phyloP scores from a whole-genome alignment of 2,329 filamentous ascomycete species.

The Elsinoe australis region DNA sequence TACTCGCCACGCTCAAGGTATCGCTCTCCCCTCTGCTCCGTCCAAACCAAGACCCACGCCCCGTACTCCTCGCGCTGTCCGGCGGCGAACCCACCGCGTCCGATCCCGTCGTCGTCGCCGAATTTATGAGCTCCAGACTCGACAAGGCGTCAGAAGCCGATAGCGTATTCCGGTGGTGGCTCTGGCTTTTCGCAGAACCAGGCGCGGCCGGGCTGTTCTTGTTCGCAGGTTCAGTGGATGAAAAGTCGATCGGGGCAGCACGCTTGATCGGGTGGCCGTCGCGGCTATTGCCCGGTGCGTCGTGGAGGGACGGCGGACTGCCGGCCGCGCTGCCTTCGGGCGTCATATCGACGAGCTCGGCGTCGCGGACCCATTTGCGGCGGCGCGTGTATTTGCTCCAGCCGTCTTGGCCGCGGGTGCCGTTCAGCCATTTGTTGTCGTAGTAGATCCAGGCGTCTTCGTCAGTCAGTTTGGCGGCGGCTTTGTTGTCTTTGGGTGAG shows the following conservation, averaged over 20 bases:
- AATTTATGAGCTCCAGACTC: not conserved
- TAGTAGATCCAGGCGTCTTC: conserved; percentile 93
- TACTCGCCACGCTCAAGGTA: conserved; percentile 15
- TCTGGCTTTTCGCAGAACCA: too few species aligned
- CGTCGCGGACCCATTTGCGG: conserved; percentile 93
- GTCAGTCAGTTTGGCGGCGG: conserved; percentile 24
- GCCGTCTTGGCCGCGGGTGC: conserved; percentile 73
- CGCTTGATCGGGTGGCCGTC: conserved; percentile 4
- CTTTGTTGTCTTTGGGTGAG: conserved; percentile 19
- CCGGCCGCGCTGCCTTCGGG: conserved; percentile 31
- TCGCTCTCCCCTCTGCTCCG: conserved; percentile 1
- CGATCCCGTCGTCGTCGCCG: not conserved
- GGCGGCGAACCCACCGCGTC: conserved; percentile 4
- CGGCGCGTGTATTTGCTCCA: conserved; percentile 93
- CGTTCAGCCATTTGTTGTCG: conserved; percentile 96
- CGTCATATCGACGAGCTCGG: conserved; percentile 76
- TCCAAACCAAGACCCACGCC: conserved; percentile 13
- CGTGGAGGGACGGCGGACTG: conserved; percentile 30
- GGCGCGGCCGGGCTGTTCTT: not conserved
- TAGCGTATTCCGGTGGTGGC: too few species aligned
- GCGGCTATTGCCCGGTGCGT: conserved; percentile 23
- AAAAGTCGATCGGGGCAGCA: conserved; percentile 17
- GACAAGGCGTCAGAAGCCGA: conserved; percentile 1
- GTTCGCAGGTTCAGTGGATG: not conserved
- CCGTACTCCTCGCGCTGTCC: not conserved